Evolutionary conservation across 2,329 filamentous ascomycete species (phyloP).

Genomic region (Colletotrichum tofieldiae): DNA sequence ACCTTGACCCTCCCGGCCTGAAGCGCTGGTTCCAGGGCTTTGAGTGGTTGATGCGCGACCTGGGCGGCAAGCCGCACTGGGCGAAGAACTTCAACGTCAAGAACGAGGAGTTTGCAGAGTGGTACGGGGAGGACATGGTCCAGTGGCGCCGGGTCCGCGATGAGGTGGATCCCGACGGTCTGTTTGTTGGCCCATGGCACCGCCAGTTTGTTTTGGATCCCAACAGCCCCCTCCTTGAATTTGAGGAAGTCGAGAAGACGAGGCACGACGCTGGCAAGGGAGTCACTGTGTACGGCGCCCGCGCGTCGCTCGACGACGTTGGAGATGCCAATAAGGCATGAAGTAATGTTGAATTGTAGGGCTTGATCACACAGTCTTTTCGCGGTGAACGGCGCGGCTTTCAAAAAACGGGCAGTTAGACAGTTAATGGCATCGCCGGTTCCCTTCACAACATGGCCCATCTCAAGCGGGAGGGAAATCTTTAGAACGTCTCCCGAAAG

Average conservation of each 20-base stretch:
- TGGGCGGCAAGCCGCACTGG: conserved; percentile 91
- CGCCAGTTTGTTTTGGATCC: conserved; percentile 73
- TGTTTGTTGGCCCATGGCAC: conserved; percentile 96
- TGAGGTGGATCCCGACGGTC: conserved; percentile 82
- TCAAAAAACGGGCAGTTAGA: neutral
- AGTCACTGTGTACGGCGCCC: conserved; percentile 32
- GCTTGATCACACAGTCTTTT: neutral
- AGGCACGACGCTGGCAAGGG: conserved; percentile 39
- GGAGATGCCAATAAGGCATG: conserved; percentile 7
- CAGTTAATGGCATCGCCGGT: neutral
- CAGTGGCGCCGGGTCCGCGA: conserved; percentile 79
- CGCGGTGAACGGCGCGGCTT: neutral
- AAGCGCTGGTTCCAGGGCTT: conserved; percentile 89
- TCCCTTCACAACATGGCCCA: neutral
- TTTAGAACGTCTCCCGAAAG: neutral
- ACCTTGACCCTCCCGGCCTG: conserved; percentile 81
- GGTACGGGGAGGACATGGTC: conserved; percentile 78
- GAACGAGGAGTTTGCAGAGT: conserved; percentile 70
- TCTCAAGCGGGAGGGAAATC: neutral
- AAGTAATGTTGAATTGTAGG: neutral
- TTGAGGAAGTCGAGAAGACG: conserved; percentile 56
- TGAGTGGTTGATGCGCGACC: conserved; percentile 90
- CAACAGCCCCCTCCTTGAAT: conserved; percentile 51
- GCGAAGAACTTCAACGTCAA: conserved; percentile 87
- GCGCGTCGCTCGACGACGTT: conserved; percentile 12